Evolutionary conservation across 768 basidiomycete genomes (phyloP).

Genomic region (Sarcodon aspratus): DNA sequence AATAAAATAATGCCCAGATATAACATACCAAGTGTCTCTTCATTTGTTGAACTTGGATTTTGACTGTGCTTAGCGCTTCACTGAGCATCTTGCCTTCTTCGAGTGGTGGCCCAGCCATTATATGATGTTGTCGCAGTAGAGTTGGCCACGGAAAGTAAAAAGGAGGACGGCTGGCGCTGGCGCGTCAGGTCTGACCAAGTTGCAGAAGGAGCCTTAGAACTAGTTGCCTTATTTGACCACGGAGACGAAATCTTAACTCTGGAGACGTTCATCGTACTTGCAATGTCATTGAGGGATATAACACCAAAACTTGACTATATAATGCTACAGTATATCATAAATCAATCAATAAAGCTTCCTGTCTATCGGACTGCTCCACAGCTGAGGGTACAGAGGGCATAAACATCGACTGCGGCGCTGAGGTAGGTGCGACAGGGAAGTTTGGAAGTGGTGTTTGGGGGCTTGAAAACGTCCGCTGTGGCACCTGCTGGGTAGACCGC

Average conservation of each 20-base stretch:
- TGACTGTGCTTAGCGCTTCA: slow-evolving; percentile 78
- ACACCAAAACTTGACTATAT: too few species aligned
- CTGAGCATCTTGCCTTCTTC: slow-evolving; percentile 81
- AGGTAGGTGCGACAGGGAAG: slow-evolving; percentile 58
- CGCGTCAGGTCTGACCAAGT: too few species aligned
- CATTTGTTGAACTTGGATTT: slow-evolving; percentile 91
- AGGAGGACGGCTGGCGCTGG: too few species aligned
- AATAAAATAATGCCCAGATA: not conserved
- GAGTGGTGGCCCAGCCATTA: slow-evolving; percentile 18
- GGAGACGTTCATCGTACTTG: too few species aligned
- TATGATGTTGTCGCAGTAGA: not conserved
- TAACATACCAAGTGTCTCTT: slow-evolving; percentile 72
- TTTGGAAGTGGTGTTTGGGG: slow-evolving; percentile 30
- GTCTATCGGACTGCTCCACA: slow-evolving; percentile 44
- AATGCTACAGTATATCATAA: slow-evolving; percentile 12
- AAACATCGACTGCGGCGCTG: slow-evolving; percentile 40
- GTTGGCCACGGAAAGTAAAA: too few species aligned
- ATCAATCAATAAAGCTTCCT: slow-evolving; percentile 45
- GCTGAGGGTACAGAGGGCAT: slow-evolving; percentile 37
- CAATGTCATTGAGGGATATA: too few species aligned
- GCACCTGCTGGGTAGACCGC: slow-evolving; percentile 18
- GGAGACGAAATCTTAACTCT: too few species aligned
- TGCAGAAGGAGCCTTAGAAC: too few species aligned
- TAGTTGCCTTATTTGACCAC: too few species aligned
- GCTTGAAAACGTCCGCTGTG: slow-evolving; percentile 2